These are phyloP conservation scores for Metroxylon sagu DNA, from an alignment of 176 grass and related monocot species.

Conservation along the genomic window DNA sequence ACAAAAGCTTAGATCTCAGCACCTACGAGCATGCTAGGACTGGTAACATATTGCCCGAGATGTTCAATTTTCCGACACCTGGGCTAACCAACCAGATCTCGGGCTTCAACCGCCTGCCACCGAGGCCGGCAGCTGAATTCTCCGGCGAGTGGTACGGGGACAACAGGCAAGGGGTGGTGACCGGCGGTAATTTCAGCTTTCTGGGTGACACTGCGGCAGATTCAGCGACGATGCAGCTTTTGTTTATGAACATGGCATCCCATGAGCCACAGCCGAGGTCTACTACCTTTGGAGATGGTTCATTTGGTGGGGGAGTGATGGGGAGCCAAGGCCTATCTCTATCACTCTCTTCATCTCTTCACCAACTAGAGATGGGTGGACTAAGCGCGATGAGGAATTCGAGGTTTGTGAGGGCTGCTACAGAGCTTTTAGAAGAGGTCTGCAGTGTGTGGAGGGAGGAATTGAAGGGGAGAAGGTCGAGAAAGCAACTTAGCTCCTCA, in stretches of 20 bases:
- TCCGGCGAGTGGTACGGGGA: slow-evolving; percentile 51
- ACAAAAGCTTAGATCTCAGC: slow-evolving; percentile 15
- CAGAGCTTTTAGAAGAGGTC: slow-evolving; percentile 53
- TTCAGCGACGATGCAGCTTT: slow-evolving; percentile 7
- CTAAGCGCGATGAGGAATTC: slow-evolving; percentile 66
- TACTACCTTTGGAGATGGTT: slow-evolving; percentile 38
- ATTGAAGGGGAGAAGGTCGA: slow-evolving; percentile 29
- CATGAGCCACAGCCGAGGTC: slow-evolving; percentile 25
- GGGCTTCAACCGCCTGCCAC: slow-evolving; percentile 38
- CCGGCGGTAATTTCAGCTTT: slow-evolving; percentile 28
- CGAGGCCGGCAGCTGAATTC: slow-evolving; percentile 12
- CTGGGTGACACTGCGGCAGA: slow-evolving; percentile 38
- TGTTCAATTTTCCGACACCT: slow-evolving; percentile 82
- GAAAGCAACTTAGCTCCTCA: neutral
- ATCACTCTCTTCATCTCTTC: slow-evolving; percentile 74
- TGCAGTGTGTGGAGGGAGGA: slow-evolving; percentile 79
- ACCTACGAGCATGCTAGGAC: slow-evolving; percentile 59
- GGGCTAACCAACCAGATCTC: slow-evolving; percentile 76
- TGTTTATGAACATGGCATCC: slow-evolving; percentile 7
- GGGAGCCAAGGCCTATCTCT: slow-evolving; percentile 86
- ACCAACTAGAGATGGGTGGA: slow-evolving; percentile 75
- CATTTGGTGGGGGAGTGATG: slow-evolving; percentile 44
- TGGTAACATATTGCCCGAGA: slow-evolving; percentile 87
- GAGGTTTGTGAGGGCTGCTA: slow-evolving; percentile 72
- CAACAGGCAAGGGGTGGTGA: slow-evolving; percentile 29